These are phyloP conservation scores for Trichoderma gamsii DNA, from an alignment of 495 filamentous ascomycete species.

Conservation along the genomic window DNA sequence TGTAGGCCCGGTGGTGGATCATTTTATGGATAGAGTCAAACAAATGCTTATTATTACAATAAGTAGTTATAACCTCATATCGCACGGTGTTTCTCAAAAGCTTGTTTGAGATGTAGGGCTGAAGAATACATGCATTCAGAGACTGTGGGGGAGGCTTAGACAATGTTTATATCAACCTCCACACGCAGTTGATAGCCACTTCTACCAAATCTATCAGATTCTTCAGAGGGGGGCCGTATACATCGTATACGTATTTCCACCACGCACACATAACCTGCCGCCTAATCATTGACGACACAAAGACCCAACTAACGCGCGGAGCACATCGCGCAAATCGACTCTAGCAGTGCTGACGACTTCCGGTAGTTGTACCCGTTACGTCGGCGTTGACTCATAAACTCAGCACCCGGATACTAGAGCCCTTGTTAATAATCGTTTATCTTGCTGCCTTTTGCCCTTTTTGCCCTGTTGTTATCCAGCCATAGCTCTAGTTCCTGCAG, in stretches of 20 bases:
- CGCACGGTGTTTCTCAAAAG: neutral
- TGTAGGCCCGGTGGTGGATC: neutral
- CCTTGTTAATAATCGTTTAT: neutral
- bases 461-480: too few species aligned
- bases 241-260: too few species aligned
- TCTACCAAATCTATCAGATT: too few species aligned
- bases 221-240: too few species aligned
- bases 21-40: neutral
- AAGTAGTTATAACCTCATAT: neutral
- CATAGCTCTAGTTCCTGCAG: neutral
- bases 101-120: neutral
- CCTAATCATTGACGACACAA: neutral
- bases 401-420: neutral
- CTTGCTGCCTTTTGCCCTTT: too few species aligned
- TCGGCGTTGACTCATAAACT: neutral
- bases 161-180: neutral
- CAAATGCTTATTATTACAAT: neutral
- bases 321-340: neutral
- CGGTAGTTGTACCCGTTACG: conserved; percentile 1
- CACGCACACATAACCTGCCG: neutral
- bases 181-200: too few species aligned
- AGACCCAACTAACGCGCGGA: neutral
- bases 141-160: neutral
- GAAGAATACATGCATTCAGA: neutral
- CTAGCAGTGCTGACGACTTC: neutral